Conservation (phyloP, 805 yeast species). For the Wickerhamomyces bisporus region DNA sequence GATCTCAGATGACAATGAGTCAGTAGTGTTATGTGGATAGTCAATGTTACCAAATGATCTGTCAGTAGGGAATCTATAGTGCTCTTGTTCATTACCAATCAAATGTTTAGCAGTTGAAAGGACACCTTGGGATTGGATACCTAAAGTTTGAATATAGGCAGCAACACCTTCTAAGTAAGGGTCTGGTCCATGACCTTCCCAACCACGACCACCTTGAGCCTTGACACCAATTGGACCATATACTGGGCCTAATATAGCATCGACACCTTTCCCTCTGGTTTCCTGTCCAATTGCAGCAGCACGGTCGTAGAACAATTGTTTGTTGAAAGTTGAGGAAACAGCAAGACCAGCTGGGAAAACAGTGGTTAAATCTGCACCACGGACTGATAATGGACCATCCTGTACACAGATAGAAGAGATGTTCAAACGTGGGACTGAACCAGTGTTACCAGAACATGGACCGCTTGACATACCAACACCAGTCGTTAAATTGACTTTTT, state of each 20-base stretch:
- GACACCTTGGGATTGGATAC: conserved; percentile 50
- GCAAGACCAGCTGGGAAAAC: conserved; percentile 52
- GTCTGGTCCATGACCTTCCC: conserved; percentile 58
- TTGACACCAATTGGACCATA: conserved; percentile 53
- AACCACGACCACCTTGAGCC: conserved; percentile 56
- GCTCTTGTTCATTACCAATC: conserved; percentile 55
- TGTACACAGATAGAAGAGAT: conserved; percentile 49
- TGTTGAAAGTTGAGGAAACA: conserved; percentile 49
- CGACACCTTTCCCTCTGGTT: conserved; percentile 45
- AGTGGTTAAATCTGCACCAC: conserved; percentile 46
- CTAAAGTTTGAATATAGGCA: conserved; percentile 45
- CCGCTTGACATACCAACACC: conserved; percentile 56
- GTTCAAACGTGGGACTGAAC: conserved; percentile 47
- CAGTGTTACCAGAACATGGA: conserved; percentile 56
- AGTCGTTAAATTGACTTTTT: conserved; percentile 53
- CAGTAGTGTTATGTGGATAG: conserved; percentile 33
- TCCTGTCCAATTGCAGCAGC: conserved; percentile 52
- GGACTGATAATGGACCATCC: conserved; percentile 54
- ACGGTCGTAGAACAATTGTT: conserved; percentile 41
- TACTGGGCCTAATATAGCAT: conserved; percentile 47
- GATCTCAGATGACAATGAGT: conserved; percentile 42
- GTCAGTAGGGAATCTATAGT: conserved; percentile 46
- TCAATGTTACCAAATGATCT: conserved; percentile 36
- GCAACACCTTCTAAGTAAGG: conserved; percentile 53
- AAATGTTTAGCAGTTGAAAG: conserved; percentile 52